Base-by-base conservation (phyloP, 2,329 filamentous ascomycete species). In the Incumbomyces delicatus region DNA sequence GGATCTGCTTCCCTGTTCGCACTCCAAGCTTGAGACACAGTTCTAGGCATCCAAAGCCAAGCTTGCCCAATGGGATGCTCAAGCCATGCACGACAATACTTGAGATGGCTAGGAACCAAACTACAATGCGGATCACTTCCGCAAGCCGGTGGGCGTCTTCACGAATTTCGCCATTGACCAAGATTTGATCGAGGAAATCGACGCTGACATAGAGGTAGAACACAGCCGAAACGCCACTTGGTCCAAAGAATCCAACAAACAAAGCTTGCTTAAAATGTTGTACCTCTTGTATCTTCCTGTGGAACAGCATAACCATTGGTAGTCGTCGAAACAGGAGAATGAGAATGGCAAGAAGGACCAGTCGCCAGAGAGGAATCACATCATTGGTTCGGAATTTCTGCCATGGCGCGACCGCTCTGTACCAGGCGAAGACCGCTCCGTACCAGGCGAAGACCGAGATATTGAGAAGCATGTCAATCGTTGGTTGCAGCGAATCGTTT, bases 381-480 rank as follows among this genome's bases (percentile, higher is more conserved):
- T 69, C 61, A 61, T 85, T 90, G 55, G 72, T 55, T 1, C 73
- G 64, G 54, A 95, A 94, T 20, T 68, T 69, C 3, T 70, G 62
- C 89, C 89, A 95, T 0, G 89, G 89, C 49, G 83, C 86, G 10
- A 89, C 78, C 0, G 87, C 86, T 2, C 88, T 88, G 57, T 85
- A 90, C 88, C 87, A 95, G 65, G 94, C 78, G 63, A 95, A 95
- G 10, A 89, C 78, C 0, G 87, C 86, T 2, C 88, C 88, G 57
- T 85, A 90, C 88, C 87, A 95, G 65, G 94, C 78, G 63, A 95
- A 95, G 33, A 95, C 77, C 14, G 81, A 73, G 2, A 94, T 78
- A 60, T 95, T 95, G 48, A 95, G 80, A 1, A 95, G 73, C 87
- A 95, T 94, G 62, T 95, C 88, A 38, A 95, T 85, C 0, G 88